phyloP scores from a whole-genome alignment of 2,329 filamentous ascomycete species.

The Trichoderma oligosporum region DNA sequence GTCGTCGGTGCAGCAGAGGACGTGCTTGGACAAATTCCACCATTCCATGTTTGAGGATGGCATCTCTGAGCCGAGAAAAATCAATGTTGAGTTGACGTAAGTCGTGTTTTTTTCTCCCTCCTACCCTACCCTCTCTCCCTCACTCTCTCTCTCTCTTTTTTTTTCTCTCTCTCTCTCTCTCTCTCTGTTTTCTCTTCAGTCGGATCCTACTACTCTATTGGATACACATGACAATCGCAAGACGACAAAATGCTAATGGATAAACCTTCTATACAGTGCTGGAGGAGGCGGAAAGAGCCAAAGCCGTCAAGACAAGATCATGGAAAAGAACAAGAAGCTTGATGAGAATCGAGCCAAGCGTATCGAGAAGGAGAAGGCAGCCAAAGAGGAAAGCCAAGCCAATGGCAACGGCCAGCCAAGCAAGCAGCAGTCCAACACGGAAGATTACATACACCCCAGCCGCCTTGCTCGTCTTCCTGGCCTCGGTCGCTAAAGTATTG shows the following conservation, averaged over 20 bases:
- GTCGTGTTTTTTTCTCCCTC: slow-evolving; percentile 34
- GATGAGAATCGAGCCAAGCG: slow-evolving; percentile 58
- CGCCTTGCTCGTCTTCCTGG: slow-evolving; percentile 37
- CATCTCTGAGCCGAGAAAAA: slow-evolving; percentile 59
- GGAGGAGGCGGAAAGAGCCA: slow-evolving; percentile 80
- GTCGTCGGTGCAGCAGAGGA: slow-evolving; percentile 84
- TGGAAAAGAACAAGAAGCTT: slow-evolving; percentile 80
- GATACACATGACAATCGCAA: too few species aligned
- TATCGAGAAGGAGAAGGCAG: slow-evolving; percentile 44
- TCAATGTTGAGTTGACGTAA: slow-evolving; percentile 89
- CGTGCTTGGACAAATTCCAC: slow-evolving; percentile 85
- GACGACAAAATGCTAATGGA: neutral
- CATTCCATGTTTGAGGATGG: slow-evolving; percentile 70
- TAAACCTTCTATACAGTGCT: slow-evolving; percentile 52
- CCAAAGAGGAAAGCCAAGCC: slow-evolving; percentile 30
- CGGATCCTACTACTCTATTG: too few species aligned
- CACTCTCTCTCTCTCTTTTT: too few species aligned
- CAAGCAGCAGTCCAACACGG: slow-evolving; percentile 31
- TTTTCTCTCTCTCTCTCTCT: neutral
- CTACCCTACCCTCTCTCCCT: neutral
- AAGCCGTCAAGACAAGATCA: slow-evolving; percentile 70
- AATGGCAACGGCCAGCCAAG: too few species aligned
- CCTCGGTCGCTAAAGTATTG: slow-evolving; percentile 1
- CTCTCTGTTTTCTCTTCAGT: too few species aligned
- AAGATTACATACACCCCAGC: slow-evolving; percentile 48